phyloP scores from a whole-genome alignment of 2,329 filamentous ascomycete species.

The Fusarium heterosporum region DNA sequence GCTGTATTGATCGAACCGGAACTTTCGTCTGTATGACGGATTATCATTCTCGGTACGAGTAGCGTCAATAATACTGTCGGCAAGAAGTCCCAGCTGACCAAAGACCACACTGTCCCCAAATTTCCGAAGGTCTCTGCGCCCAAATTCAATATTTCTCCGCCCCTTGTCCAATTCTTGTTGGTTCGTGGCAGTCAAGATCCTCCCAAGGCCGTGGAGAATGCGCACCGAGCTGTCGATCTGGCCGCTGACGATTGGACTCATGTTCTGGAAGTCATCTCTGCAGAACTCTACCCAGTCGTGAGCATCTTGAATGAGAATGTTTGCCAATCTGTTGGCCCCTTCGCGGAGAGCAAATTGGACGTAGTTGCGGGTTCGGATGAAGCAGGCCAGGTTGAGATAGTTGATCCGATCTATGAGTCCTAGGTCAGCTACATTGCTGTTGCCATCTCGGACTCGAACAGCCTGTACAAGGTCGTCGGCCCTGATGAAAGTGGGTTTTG shows the following conservation, averaged over 20 bases:
- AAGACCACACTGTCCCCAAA: not conserved
- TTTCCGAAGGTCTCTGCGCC: not conserved
- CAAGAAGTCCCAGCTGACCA: conserved; percentile 6
- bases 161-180: not conserved
- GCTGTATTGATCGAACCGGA: not conserved
- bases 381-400: conserved; percentile 32
- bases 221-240: conserved; percentile 18
- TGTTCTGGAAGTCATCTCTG: conserved; percentile 15
- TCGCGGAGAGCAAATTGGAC: conserved; percentile 21
- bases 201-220: conserved; percentile 17
- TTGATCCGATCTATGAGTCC: conserved; percentile 31
- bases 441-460: not conserved
- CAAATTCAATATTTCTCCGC: not conserved
- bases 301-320: conserved; percentile 16
- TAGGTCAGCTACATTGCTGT: not conserved
- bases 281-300: conserved; percentile 19
- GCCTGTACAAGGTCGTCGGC: conserved; percentile 15
- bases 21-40: not conserved
- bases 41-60: not conserved
- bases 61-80: not conserved
- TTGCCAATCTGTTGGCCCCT: not conserved
- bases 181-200: not conserved
- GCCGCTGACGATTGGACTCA: conserved; percentile 21
- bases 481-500: conserved; percentile 5
- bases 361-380: conserved; percentile 33